Evolutionary conservation across 768 basidiomycete species (phyloP), one percentile per base, ranked within the genome.

Genomic region (Chalciporus chontae): DNA sequence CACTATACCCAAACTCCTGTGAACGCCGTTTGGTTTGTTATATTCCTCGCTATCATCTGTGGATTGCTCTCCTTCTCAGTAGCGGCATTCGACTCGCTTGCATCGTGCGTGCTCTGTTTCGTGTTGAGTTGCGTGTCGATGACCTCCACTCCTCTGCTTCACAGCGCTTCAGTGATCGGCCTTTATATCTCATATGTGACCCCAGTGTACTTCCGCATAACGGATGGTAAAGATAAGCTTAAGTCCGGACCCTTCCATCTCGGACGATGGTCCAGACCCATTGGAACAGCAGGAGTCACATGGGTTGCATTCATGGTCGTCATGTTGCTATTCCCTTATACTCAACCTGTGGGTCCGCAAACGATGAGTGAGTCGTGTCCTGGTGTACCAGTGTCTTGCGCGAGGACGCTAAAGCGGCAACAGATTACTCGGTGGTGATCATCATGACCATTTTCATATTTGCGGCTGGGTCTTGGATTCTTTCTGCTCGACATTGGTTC

Each of bases 21-120:
- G 17, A 69, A 72, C 46, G 70, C 70, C 15, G 69, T 73, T n/a
- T 70, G 71, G 72, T 62, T 73, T 42, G 69, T 70, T 18, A 62
- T 69, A 58, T 18, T 48, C 4, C 43, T 59, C 31, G 66, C 71
- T 38, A 63, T 52, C 17, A 52, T 62, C 26, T 62, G 69, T 26
- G 68, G 70, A 15, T 34, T 63, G 4, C 54, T 72, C 8, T 69
- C 62, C 36, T 69, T 72, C 54, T 73, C 72, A 4, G 34, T 40
- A 1, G 47, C 62, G 1, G 69, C 66, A 5, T 63, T 74, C 8
- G 50, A 62, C 17, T 72, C 69, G 3, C 60, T 70, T 17, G 66
- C 67, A 15, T 71, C 69, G 26, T 26, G 26, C 26, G 26, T 26
- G 26, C 8, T 26, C 26, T 8, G 21, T 26, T 26, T 26, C 26